These are phyloP conservation scores for Penicillium manginii DNA, from an alignment of 495 filamentous ascomycete genomes.

Conservation along the genomic window DNA sequence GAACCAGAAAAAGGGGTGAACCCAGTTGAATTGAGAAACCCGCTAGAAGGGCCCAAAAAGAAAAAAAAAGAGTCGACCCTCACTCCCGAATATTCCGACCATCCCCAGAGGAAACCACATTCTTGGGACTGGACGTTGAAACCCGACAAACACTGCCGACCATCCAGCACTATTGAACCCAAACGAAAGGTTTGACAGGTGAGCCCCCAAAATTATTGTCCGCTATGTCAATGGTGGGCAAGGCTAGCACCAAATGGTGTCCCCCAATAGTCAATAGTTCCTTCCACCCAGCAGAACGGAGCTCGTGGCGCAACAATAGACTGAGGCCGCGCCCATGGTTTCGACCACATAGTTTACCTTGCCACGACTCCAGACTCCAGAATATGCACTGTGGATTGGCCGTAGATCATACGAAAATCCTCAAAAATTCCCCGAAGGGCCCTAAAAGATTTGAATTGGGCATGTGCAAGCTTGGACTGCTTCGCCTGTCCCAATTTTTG, in stretches of 20 bases:
- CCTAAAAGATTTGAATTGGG: not conserved
- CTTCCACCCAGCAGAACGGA: not conserved
- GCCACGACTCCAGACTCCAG: not conserved
- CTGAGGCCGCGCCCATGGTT: slow-evolving; percentile 18
- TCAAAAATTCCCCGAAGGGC: not conserved
- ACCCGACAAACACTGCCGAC: slow-evolving; percentile 1
- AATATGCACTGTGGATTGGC: slow-evolving; percentile 9
- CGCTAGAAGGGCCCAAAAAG: not conserved
- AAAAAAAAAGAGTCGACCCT: not conserved
- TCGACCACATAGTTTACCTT: not conserved
- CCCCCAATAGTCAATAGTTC: slow-evolving; percentile 28
- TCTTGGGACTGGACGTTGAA: not conserved
- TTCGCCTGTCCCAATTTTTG: not conserved
- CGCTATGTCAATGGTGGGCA: slow-evolving; percentile 14
- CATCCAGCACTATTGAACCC: slow-evolving; percentile 26
- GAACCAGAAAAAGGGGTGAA: slow-evolving; percentile 1
- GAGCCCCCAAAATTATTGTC: slow-evolving; percentile 1
- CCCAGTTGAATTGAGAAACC: not conserved
- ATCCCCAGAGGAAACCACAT: slow-evolving; percentile 4
- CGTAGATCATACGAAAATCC: slow-evolving; percentile 20
- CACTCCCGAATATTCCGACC: not conserved
- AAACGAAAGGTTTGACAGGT: slow-evolving; percentile 29
- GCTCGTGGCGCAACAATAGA: slow-evolving; percentile 17
- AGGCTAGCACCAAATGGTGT: slow-evolving; percentile 25
- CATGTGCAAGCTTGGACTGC: not conserved